A percentile compares a stretch with the other conserved stretches of the same genome.
These are phyloP conservation scores for Zymoseptoria brevis DNA, from an alignment of 2,329 filamentous ascomycete species.

Conservation along the genomic window DNA sequence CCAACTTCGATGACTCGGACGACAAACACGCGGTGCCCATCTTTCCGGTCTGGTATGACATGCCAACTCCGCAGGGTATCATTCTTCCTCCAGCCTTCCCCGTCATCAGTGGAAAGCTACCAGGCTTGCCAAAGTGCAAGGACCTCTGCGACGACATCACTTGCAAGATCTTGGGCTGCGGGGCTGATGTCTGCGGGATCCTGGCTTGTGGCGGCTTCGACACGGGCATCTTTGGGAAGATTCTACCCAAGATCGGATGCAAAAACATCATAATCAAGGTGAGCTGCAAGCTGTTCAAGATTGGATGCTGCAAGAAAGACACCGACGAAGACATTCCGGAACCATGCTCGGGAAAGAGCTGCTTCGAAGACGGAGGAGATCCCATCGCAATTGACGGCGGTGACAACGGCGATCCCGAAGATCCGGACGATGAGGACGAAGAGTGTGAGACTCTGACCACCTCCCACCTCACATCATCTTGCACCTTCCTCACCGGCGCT, in stretches of 20 bases:
- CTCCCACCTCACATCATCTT: slow-evolving; percentile 1
- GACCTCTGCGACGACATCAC: background rate
- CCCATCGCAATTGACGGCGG: slow-evolving; percentile 1
- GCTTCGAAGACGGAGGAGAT: slow-evolving; percentile 1
- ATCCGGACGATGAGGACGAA: slow-evolving; percentile 2
- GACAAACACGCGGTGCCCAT: slow-evolving; percentile 4
- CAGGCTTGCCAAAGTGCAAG: background rate
- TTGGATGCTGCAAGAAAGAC: slow-evolving; percentile 3
- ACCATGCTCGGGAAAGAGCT: too few relatives aligned
- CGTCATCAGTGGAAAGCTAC: background rate
- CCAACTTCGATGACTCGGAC: background rate
- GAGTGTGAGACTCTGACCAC: slow-evolving; percentile 2
- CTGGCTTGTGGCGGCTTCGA: slow-evolving; percentile 8
- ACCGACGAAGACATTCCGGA: background rate
- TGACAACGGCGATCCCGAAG: slow-evolving; percentile 3
- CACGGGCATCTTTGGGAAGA: slow-evolving; percentile 7
- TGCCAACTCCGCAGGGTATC: background rate
- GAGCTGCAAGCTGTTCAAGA: background rate
- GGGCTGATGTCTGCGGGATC: slow-evolving; percentile 2
- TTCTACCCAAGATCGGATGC: background rate
- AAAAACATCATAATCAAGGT: slow-evolving; percentile 2
- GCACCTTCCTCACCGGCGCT: slow-evolving; percentile 3
- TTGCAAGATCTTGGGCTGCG: background rate
- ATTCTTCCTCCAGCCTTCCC: background rate
- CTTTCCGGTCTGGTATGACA: slow-evolving; percentile 8